Base-by-base conservation (phyloP, 345 rosid species). In the Eucalyptus marginata region DNA sequence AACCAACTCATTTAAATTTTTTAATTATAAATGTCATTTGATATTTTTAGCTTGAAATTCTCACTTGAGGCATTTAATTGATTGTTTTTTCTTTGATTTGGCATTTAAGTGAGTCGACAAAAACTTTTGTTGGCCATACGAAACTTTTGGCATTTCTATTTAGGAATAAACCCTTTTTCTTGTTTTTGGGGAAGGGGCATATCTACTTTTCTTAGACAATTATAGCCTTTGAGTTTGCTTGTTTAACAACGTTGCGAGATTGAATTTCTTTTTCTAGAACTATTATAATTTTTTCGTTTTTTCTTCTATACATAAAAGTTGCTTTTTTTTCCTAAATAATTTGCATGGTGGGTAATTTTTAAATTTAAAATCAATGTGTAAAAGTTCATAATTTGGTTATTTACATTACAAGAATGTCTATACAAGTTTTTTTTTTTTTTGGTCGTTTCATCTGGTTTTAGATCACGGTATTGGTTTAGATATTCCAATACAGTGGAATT, bases 41-140 rank as follows among this genome's bases (percentile, higher is more conserved):
- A 27, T 59, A 59, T 27, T 12, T 59, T 27, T 27, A 29, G 15
- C 33, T 3, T 12, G 31, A 59, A 59, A 5, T 59, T 59, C 66
- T 27, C 16, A 13, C 7, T 13, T 10, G 1, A 59, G 3, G 13
- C 62, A 9, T 24, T 56, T 56, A 56, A 56, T 22, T 56, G 13
- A 24, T 56, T 56, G 12, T 56, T 56, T 59, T 2, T 27, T 27
- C 33, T 59, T 13, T 27, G 64, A 58, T 58, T 6, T 3, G 16
- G 31, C 8, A 59, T 29, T 59, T 59, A 59, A 59, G 31, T 59
- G 31, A 59, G 31, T 11, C 0, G 7, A 7, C 2, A 6, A 27
- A 59, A 59, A 11, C 7, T 59, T 27, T 27, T 27, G 8, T 1
- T 2, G 2, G 0, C 1, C 16, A 27, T 59, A 27, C 31, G 1